phyloP scores from a whole-genome alignment of 2,329 filamentous ascomycete species.

The Aphanoascus verrucosus region DNA sequence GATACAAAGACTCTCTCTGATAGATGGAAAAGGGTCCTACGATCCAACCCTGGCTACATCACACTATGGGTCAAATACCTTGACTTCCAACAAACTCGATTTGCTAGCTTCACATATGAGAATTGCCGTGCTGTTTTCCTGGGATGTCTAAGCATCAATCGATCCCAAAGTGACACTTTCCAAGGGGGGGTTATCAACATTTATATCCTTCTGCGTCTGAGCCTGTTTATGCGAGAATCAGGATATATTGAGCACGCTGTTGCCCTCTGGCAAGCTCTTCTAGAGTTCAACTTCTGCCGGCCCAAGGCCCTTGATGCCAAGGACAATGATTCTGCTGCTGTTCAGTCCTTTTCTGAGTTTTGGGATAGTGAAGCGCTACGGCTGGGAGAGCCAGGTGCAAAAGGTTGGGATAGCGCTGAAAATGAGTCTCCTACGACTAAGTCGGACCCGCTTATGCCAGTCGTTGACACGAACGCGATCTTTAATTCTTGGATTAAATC shows the following conservation, averaged over 20 bases:
- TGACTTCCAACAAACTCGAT: conserved; percentile 58
- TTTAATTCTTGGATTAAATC: conserved; percentile 39
- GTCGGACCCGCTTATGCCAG: conserved; percentile 18
- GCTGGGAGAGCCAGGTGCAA: conserved; percentile 61
- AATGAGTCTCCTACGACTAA: conserved; percentile 27
- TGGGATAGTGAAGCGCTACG: conserved; percentile 79
- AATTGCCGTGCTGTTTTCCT: conserved; percentile 50
- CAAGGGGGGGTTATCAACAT: conserved; percentile 39
- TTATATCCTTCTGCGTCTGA: conserved; percentile 66
- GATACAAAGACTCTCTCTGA: conserved; percentile 48
- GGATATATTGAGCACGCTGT: conserved; percentile 69
- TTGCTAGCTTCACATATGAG: conserved; percentile 58
- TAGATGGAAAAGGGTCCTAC: conserved; percentile 56
- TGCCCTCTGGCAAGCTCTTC: conserved; percentile 69
- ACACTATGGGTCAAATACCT: conserved; percentile 63
- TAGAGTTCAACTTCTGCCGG: conserved; percentile 60
- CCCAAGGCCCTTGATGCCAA: conserved; percentile 32
- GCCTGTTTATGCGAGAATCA: conserved; percentile 60
- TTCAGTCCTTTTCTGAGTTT: conserved; percentile 54
- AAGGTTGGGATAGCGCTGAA: conserved; percentile 51
- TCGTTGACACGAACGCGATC: conserved; percentile 22
- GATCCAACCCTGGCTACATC: conserved; percentile 47
- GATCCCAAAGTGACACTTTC: conserved; percentile 11
- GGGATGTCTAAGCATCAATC: conserved; percentile 43
- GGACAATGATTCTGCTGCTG: conserved; percentile 12